phyloP scores from a whole-genome alignment of 768 basidiomycete species.

The Tulasnella sp. region DNA sequence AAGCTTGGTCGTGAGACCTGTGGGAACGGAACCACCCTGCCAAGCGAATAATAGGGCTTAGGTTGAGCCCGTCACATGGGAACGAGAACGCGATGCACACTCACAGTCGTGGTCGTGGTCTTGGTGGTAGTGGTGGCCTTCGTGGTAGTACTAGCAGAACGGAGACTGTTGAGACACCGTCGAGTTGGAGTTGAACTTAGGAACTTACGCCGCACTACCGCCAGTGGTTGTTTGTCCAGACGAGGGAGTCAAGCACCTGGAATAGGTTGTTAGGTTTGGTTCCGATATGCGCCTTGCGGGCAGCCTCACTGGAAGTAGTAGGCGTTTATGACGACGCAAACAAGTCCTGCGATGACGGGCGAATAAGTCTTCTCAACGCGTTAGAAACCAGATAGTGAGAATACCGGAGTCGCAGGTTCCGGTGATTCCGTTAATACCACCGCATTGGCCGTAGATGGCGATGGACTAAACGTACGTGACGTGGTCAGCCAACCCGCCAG shows the following conservation, averaged over 20 bases:
- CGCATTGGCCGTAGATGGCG: neutral
- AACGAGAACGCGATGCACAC: neutral
- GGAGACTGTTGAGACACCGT: neutral
- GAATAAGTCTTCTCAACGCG: neutral
- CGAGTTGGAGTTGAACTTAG: neutral
- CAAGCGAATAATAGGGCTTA: neutral
- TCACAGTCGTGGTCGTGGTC: neutral
- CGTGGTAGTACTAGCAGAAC: neutral
- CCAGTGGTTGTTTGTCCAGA: neutral
- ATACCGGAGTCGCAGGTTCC: neutral
- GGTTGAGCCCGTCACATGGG: neutral
- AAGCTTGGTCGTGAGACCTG: slow-evolving; percentile 17
- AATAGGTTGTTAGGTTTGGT: neutral
- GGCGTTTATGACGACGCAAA: neutral
- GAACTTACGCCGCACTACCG: neutral
- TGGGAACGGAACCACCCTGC: neutral
- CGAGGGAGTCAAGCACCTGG: neutral
- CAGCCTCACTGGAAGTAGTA: neutral
- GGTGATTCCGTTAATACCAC: neutral
- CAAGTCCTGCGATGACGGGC: neutral
- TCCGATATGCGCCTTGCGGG: neutral
- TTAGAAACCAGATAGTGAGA: neutral
- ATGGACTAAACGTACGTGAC: neutral
- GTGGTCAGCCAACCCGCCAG: neutral
- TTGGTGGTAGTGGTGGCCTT: neutral